A percentile compares a stretch with the other conserved stretches of the same genome.
Evolutionary conservation across 2,329 filamentous ascomycete species (phyloP).

Genomic region (Penicillium paneum): DNA sequence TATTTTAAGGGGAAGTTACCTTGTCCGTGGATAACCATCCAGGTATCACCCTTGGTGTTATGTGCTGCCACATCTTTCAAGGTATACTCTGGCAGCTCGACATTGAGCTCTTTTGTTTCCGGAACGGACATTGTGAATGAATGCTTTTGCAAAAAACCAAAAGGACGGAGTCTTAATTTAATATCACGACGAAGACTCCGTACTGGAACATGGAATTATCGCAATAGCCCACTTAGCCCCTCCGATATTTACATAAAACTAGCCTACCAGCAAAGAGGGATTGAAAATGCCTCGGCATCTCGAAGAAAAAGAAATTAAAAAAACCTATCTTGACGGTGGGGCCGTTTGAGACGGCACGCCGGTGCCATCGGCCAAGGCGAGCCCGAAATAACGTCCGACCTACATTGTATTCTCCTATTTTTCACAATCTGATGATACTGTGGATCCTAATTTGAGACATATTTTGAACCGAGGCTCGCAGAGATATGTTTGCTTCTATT

Average conservation of each 20-base stretch:
- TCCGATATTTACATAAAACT: not conserved
- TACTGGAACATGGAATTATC: not conserved
- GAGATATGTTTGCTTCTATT: not conserved
- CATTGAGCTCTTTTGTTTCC: slow-evolving; percentile 14
- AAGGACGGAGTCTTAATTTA: not conserved
- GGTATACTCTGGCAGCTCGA: slow-evolving; percentile 23
- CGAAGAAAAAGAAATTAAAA: not conserved
- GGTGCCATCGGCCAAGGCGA: not conserved
- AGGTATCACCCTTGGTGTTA: slow-evolving; percentile 49
- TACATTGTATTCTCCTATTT: not conserved
- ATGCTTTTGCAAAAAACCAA: not conserved
- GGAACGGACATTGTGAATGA: slow-evolving; percentile 8
- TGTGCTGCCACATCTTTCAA: slow-evolving; percentile 47
- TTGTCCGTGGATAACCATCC: slow-evolving; percentile 57
- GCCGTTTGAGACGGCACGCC: not conserved
- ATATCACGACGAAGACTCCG: not conserved
- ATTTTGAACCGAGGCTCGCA: slow-evolving; percentile 13
- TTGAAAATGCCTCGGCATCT: slow-evolving; percentile 1
- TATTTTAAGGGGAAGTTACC: slow-evolving; percentile 33
- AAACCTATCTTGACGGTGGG: not conserved
- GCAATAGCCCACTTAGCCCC: not conserved
- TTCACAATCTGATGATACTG: not conserved
- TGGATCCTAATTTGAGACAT: slow-evolving; percentile 4
- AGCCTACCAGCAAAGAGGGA: not conserved
- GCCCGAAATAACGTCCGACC: not conserved